phyloP scores from a whole-genome alignment of 2,329 filamentous ascomycete species.

The Stagonosporopsis tanaceti region DNA sequence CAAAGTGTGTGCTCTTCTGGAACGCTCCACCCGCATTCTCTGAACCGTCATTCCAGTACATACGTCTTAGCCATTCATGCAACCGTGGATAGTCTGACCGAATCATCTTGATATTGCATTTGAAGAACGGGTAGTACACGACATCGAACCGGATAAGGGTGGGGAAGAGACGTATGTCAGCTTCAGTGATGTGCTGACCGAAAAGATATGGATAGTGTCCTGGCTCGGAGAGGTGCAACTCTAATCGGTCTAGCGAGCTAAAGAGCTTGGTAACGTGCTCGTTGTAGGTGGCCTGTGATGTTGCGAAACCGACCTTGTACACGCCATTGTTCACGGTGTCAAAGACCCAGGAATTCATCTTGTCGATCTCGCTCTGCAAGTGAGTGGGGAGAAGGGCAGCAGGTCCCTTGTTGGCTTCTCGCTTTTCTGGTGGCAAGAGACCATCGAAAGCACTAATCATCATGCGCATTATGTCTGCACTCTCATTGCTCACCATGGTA shows the following conservation, averaged over 20 bases:
- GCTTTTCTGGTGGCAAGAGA: constrained; percentile 56
- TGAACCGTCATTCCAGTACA: constrained; percentile 76
- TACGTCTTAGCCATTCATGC: constrained; percentile 78
- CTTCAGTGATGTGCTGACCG: constrained; percentile 64
- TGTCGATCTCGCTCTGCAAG: constrained; percentile 75
- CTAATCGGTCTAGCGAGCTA: constrained; percentile 76
- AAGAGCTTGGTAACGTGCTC: constrained; percentile 76
- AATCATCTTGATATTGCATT: constrained; percentile 85
- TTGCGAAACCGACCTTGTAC: constrained; percentile 78
- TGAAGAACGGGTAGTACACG: constrained; percentile 65
- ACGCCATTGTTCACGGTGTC: constrained; percentile 64
- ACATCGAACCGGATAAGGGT: constrained; percentile 68
- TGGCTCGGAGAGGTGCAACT: constrained; percentile 69
- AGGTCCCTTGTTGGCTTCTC: constrained; percentile 59
- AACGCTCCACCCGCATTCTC: constrained; percentile 41
- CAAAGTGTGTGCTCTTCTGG: constrained; percentile 40
- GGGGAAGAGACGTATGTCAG: constrained; percentile 58
- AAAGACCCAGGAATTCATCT: constrained; percentile 82
- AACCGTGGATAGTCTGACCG: constrained; percentile 81
- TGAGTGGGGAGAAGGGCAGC: constrained; percentile 73
- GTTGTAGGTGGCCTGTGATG: constrained; percentile 83
- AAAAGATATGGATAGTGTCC: constrained; percentile 73
- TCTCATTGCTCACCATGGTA: constrained; percentile 48
- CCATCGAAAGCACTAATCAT: constrained; percentile 45
- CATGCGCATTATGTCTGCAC: constrained; percentile 46